These are phyloP conservation scores for Phlebopus sp. DNA, from an alignment of 1,284 basidiomycete species.

Conservation along the genomic window DNA sequence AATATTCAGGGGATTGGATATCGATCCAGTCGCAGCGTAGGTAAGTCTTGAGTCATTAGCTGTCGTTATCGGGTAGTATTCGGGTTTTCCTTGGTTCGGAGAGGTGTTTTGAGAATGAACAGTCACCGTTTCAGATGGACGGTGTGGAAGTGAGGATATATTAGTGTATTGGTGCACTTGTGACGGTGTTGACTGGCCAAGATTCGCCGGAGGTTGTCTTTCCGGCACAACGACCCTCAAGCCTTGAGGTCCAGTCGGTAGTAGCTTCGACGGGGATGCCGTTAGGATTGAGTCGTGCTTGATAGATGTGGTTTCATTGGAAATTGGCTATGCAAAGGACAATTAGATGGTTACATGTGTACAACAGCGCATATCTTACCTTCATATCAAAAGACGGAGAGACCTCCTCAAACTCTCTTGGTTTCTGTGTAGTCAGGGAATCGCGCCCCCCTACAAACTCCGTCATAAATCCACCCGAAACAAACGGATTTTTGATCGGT, in stretches of 20 bases:
- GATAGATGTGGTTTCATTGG: constrained; percentile 14
- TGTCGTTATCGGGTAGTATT: constrained; percentile 29
- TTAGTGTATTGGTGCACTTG: constrained; percentile 13
- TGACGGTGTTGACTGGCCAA: constrained; percentile 8
- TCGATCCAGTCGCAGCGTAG: constrained; percentile 38
- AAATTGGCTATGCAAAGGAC: constrained; percentile 11
- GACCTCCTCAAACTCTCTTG: constrained; percentile 16
- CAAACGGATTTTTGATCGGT: constrained; percentile 42
- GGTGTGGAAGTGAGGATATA: constrained; percentile 15
- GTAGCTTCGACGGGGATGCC: constrained; percentile 11
- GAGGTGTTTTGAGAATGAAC: constrained; percentile 9
- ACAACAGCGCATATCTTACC: constrained; percentile 12
- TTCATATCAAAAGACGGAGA: constrained; percentile 8
- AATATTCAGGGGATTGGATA: constrained; percentile 51
- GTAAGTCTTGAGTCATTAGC: constrained; percentile 39
- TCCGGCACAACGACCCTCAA: constrained; percentile 15
- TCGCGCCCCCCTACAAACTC: constrained; percentile 39
- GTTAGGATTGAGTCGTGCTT: constrained; percentile 19
- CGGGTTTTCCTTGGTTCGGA: constrained; percentile 11
- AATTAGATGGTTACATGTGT: not conserved
- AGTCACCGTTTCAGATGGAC: constrained; percentile 13
- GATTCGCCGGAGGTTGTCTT: constrained; percentile 4
- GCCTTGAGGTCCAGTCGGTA: constrained; percentile 7
- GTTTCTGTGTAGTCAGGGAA: constrained; percentile 17
- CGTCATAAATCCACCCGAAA: constrained; percentile 50